Evolutionary conservation across 768 basidiomycete genomes (phyloP), one percentile per base, ranked within the genome.

Genomic region (Leccinum subgranulosum): DNA sequence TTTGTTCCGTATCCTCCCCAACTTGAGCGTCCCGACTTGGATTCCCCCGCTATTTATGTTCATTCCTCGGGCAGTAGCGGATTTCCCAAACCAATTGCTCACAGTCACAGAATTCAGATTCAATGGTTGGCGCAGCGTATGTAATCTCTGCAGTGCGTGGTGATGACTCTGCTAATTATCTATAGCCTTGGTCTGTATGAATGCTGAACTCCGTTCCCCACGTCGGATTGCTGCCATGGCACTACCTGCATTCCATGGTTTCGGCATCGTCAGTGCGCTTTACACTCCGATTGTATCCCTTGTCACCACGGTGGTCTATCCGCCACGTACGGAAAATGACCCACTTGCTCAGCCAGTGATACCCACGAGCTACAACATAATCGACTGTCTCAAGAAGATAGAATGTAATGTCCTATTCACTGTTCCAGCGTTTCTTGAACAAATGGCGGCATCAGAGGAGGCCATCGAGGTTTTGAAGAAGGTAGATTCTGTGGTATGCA

Each of bases 41-140:
- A 78, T 55, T 63, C 73, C 2, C 74, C 77, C 15, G 75, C 75
- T 1, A 53, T 79, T 11, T 78, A 81, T 17, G 58, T 81, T 54
- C 81, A 81, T 58, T 79, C 80, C 1, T 81, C 78, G 5, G 81
- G 80, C 12, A 80, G 79, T 4, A 80, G 77, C 4, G 81, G 79
- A 17, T 69, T 79, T 31, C 80, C 80, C 2, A 81, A 80, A 62
- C 73, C 79, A 1, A 76, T 81, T 27, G 60, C 70, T 2, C 69
- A 76, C 45, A 75, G 67, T 1, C 67, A 76, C 53, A 66, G 63
- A 25, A 62, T 65, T 9, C 53, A 77, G 27, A 52, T 69, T 5
- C 72, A 79, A 28, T 76, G 76, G 73, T 54, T 70, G 6, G 41
- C 57, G 1, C 68, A 71, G 11, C 63, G 79, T 80, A 62, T 48